Evolutionary conservation across 1,139 yeast species (phyloP).

Genomic region (Debaryomycetaceae sp.): DNA sequence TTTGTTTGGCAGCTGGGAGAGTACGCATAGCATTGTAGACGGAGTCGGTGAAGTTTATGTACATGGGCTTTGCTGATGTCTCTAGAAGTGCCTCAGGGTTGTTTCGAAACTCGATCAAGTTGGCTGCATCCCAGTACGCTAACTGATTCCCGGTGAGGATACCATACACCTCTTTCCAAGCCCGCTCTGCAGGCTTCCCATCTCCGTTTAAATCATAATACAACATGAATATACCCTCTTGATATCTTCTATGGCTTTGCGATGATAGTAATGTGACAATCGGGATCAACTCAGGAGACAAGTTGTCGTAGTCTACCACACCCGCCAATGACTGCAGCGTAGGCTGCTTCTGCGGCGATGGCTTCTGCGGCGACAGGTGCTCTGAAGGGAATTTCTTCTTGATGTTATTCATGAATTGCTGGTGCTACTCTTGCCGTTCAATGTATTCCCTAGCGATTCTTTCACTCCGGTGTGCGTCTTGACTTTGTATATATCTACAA

Average conservation of each 20-base stretch:
- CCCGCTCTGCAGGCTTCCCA: slow-evolving; percentile 79
- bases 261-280: slow-evolving; percentile 70
- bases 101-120: slow-evolving; percentile 53
- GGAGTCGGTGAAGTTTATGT: slow-evolving; percentile 87
- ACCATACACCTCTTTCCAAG: slow-evolving; percentile 93
- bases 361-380: slow-evolving; percentile 5
- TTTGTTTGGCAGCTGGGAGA: slow-evolving; percentile 60
- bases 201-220: slow-evolving; percentile 73
- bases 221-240: slow-evolving; percentile 72
- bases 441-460: neutral
- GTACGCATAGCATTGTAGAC: slow-evolving; percentile 70
- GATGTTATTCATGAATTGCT: slow-evolving; percentile 16
- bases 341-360: neutral
- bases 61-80: slow-evolving; percentile 72
- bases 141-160: slow-evolving; percentile 85
- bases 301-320: slow-evolving; percentile 15
- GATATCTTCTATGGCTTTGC: slow-evolving; percentile 68
- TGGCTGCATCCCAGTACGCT: slow-evolving; percentile 89
- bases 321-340: neutral
- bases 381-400: slow-evolving; percentile 18
- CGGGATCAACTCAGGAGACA: slow-evolving; percentile 71
- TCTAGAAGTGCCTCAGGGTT: slow-evolving; percentile 50
- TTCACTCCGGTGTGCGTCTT: neutral
- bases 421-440: neutral
- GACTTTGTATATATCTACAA: no score